Base-by-base conservation (phyloP, 768 basidiomycete genomes). In the Pisolithus tinctorius region DNA sequence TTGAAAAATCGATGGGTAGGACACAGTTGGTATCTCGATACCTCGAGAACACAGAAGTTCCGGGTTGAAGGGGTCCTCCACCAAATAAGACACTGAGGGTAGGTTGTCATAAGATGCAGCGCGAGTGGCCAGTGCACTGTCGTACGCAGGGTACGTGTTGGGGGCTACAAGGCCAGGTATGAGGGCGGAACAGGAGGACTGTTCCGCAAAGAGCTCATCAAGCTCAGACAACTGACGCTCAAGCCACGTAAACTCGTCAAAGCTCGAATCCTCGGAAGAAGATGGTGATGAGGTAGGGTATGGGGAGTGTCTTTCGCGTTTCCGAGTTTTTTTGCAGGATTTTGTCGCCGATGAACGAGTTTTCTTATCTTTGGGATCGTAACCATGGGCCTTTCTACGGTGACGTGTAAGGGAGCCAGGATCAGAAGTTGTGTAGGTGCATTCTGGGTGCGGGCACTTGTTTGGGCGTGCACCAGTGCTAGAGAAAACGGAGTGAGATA, bases 341-440 rank as follows among this genome's bases (percentile, higher is more conserved):
- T 25, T 16, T 29, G 26, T 27, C 16, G 14, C 16, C 17, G 41
- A 25, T 10, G 17, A 10, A 11, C 9, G 36, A 8, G 45, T 34
- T 47, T 23, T 47, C 23, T 47, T 47, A 40, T 39, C 40, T 1
- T 45, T 49, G 7, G 66, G 64, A 13, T 57, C 17, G 36, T 66
- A 54, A 1, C 51, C 59, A 16, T 68, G 67, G 16, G 20, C 17
- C 13, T 42, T 48, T 41, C 61, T 58, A 6, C 67, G 55, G 45
- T 68, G 63, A 42, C 50, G 64, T 5, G 64, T 53, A 6, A 68
- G 42, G 30, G 61, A 52, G 0, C 64, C 63, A 10, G 67, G 62
- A 39, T 66, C 63, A 4, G 51, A 17, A 2, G 66, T 68, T 31
- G 38, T 53, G 46, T 56, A 68, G 11, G 52, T 40, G 40, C 65